These are phyloP conservation scores for Sporisorium sorghi DNA, from an alignment of 1,284 basidiomycete genomes.

Conservation along the genomic window DNA sequence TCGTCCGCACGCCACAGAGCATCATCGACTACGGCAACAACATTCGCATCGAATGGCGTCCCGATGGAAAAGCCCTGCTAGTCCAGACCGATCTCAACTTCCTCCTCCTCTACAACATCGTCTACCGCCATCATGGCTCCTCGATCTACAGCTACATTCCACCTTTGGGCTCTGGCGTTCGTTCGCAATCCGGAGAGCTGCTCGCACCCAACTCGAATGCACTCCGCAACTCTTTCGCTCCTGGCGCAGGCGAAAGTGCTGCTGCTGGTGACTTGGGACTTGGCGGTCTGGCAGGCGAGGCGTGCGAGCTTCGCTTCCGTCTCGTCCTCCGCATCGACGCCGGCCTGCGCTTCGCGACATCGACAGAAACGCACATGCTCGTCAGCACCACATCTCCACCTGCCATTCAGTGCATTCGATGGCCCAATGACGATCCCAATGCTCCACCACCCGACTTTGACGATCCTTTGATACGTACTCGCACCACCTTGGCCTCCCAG, in stretches of 20 bases:
- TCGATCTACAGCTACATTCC: slow-evolving; percentile 59
- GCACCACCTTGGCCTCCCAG: slow-evolving; percentile 42
- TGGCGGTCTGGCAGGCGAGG: slow-evolving; percentile 43
- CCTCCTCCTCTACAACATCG: slow-evolving; percentile 53
- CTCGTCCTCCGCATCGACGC: slow-evolving; percentile 64
- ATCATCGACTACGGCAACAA: slow-evolving; percentile 63
- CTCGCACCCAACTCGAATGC: slow-evolving; percentile 50
- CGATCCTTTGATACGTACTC: slow-evolving; percentile 46
- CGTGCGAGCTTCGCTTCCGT: slow-evolving; percentile 55
- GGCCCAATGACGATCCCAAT: slow-evolving; percentile 53
- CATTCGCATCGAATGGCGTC: slow-evolving; percentile 53
- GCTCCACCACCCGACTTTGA: slow-evolving; percentile 29
- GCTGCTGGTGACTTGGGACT: slow-evolving; percentile 46
- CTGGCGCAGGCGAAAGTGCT: slow-evolving; percentile 58
- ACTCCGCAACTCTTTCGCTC: slow-evolving; percentile 53
- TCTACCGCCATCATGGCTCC: slow-evolving; percentile 38
- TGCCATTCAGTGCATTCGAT: slow-evolving; percentile 65
- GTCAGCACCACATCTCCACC: slow-evolving; percentile 60
- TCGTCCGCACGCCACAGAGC: slow-evolving; percentile 60
- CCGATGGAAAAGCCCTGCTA: slow-evolving; percentile 50
- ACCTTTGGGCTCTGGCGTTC: slow-evolving; percentile 45
- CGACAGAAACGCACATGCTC: slow-evolving; percentile 57
- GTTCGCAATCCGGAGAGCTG: slow-evolving; percentile 42
- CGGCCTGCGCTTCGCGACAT: slow-evolving; percentile 50
- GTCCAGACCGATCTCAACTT: slow-evolving; percentile 53